Conservation (phyloP, 2,329 filamentous ascomycete genomes). For the Ceratocystis variospora region DNA sequence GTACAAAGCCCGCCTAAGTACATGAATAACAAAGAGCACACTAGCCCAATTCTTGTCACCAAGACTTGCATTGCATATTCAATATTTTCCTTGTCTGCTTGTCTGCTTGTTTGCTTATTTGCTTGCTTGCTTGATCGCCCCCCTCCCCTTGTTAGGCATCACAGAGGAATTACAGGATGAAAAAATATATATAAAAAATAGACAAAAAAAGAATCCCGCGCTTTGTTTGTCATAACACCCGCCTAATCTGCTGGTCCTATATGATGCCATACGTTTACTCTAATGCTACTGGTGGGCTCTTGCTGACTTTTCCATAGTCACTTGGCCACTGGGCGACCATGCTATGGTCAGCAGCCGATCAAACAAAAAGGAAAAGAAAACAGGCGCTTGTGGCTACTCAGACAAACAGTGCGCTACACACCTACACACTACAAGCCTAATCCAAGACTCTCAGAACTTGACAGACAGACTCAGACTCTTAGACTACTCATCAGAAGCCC, state of each 20-base stretch:
- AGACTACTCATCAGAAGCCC: too few relatives aligned
- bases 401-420: conserved; percentile 21
- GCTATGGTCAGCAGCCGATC: conserved; percentile 3
- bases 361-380: conserved; percentile 23
- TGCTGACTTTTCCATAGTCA: neutral
- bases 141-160: neutral
- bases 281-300: neutral
- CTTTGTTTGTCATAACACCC: neutral
- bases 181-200: neutral
- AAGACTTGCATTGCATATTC: neutral
- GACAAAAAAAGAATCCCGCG: neutral
- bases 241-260: neutral
- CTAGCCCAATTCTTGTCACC: neutral
- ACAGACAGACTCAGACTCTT: too few relatives aligned
- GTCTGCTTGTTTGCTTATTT: neutral
- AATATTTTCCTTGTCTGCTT: neutral
- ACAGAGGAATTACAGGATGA: neutral
- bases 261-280: neutral
- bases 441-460: too few relatives aligned
- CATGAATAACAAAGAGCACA: neutral
- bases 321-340: neutral
- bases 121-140: neutral
- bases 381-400: conserved; percentile 34
- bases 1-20: neutral
- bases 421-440: too few relatives aligned